Evolutionary conservation across 768 basidiomycete genomes (phyloP), one percentile per base, ranked within the genome.

Genomic region (Leccinum disarticulatum): DNA sequence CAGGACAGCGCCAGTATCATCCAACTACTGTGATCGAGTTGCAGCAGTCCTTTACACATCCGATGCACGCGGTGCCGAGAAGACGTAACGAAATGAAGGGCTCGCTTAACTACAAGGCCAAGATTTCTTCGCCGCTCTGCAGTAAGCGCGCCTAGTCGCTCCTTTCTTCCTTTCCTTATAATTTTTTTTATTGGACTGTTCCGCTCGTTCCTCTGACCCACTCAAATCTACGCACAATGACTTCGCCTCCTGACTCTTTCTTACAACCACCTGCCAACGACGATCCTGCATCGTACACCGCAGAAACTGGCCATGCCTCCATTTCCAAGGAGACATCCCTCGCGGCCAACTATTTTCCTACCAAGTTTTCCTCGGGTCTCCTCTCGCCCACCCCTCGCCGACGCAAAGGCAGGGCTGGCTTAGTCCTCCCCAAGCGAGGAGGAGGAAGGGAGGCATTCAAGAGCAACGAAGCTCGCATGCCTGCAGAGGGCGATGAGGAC

Each of bases 271-370:
- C 53, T 19, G 3, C 53, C 4, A 60, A 55, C 3, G 52, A 13
- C 3, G 17, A 48, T 7, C 19, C 19, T 47, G 19, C 41, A 9
- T 43, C 41, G n/a, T 15, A 43, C 8, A n/a, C n/a, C 41, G 35
- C 41, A 41, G 46, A 22, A 2, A 22, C 22, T 6, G 49, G 10
- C 25, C 52, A 46, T 11, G 30, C 58, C 36, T 60, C 33, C 13
- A 33, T 33, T 33, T 33, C 10, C 33, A 33, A 52, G 46, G 64
- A 64, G 22, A 15, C 68, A 36, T 81, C 79, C 9, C 81, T 90
- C 60, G 81, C 80, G 56, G 80, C 88, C 67, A 89, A 91, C 73
- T 93, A 90, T 69, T 78, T 91, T 22, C 91, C 91, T 11, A 75
- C 79, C 57, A 93, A 93, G 74, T 90, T 92, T 74, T 85, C 88